Evolutionary conservation across 768 basidiomycete genomes (phyloP).

Genomic region (Tephrocybe rancida): DNA sequence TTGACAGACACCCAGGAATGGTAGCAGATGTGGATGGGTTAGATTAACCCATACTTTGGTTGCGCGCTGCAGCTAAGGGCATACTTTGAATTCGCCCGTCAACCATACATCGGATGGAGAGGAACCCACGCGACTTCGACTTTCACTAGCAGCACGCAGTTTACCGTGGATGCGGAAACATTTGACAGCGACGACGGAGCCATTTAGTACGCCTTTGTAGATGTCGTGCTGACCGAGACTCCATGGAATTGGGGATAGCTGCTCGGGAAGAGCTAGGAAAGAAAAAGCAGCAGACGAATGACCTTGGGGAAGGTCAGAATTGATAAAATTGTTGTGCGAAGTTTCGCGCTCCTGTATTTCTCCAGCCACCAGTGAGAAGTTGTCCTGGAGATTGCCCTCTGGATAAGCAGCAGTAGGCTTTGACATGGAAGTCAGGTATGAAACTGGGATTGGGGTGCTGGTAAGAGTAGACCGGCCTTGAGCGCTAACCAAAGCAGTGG

Average conservation of each 20-base stretch:
- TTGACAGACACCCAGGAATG: neutral
- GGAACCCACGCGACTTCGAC: neutral
- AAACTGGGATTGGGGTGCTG: too few species aligned
- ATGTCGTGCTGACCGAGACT: neutral
- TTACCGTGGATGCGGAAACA: neutral
- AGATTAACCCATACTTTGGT: neutral
- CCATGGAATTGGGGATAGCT: neutral
- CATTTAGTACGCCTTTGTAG: neutral
- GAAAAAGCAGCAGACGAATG: neutral
- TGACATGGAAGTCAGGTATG: neutral
- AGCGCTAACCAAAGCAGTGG: neutral
- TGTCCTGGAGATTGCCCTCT: neutral
- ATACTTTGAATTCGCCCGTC: neutral
- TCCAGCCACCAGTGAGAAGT: too few species aligned
- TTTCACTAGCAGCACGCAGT: neutral
- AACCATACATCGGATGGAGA: neutral
- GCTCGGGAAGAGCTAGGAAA: neutral
- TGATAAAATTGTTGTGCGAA: too few species aligned
- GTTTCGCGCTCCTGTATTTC: too few species aligned
- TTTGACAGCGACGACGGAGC: neutral
- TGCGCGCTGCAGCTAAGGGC: neutral
- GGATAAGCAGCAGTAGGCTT: neutral
- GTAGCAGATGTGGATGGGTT: constrained; percentile 2
- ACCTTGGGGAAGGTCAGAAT: too few species aligned
- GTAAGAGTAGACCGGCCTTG: neutral